A percentile compares a stretch with the other conserved stretches of the same genome.
Conservation (phyloP, 768 basidiomycete species). For the Auriscalpium vulgare region DNA sequence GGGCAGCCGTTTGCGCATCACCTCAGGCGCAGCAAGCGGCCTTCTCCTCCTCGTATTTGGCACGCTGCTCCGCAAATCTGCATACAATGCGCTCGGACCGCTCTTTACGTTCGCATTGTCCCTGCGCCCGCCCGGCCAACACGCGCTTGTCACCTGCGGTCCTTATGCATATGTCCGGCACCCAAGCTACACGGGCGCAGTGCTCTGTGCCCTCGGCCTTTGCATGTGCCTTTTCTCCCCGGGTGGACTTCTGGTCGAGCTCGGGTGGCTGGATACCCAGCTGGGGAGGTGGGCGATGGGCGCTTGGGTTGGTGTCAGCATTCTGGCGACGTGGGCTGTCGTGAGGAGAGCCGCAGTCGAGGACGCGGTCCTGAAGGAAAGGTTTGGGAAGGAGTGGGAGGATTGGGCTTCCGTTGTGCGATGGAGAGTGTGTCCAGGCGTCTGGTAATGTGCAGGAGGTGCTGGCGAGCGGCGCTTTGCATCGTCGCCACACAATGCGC, state of each 20-base stretch:
- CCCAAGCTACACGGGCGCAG: constrained; percentile 7
- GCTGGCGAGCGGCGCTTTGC: too few relatives aligned
- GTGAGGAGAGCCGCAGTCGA: not conserved
- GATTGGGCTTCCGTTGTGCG: not conserved
- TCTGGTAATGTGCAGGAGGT: not conserved
- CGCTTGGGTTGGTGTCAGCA: not conserved
- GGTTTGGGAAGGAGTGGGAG: not conserved
- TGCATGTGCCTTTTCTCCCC: not conserved
- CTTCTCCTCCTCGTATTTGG: not conserved
- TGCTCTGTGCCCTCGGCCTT: not conserved
- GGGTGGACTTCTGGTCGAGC: not conserved
- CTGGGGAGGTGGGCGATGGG: not conserved
- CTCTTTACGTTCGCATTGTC: constrained; percentile 8
- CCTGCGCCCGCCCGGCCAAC: not conserved
- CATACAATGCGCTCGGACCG: constrained; percentile 1
- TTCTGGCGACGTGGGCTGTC: not conserved
- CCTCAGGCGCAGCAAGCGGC: not conserved
- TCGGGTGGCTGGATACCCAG: not conserved
- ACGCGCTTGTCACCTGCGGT: constrained; percentile 3
- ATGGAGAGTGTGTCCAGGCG: not conserved
- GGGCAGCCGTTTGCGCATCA: not conserved
- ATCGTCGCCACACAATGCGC: too few relatives aligned
- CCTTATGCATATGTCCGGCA: constrained; percentile 10
- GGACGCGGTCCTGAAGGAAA: not conserved
- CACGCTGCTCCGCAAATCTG: not conserved